Evolutionary conservation across 1,284 basidiomycete genomes (phyloP).

Genomic region (Cryptococcus sp.): DNA sequence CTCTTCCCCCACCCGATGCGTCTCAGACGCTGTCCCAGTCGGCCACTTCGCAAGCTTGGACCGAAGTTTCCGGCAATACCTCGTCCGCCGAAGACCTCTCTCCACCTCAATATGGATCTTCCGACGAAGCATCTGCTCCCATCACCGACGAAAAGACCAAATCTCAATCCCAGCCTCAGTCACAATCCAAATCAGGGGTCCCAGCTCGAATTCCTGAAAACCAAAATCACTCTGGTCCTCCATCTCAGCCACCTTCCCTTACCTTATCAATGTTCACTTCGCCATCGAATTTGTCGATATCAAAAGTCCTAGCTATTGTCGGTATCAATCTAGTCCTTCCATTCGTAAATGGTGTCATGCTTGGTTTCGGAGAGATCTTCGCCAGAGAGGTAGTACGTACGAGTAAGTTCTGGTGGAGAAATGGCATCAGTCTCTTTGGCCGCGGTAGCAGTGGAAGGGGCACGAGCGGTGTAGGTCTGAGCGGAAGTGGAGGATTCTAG

Average conservation of each 20-base stretch:
- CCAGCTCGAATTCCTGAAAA: background rate
- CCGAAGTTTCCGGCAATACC: slow-evolving; percentile 32
- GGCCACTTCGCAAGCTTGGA: slow-evolving; percentile 38
- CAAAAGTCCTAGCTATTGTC: slow-evolving; percentile 72
- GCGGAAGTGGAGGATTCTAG: slow-evolving; percentile 26
- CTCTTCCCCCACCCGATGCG: slow-evolving; percentile 16
- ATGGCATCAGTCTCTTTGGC: slow-evolving; percentile 28
- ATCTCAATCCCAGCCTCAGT: background rate
- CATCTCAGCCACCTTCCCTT: slow-evolving; percentile 50
- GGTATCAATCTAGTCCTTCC: slow-evolving; percentile 90
- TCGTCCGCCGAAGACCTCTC: slow-evolving; percentile 29
- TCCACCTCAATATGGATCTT: slow-evolving; percentile 14
- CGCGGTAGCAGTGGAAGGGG: slow-evolving; percentile 15
- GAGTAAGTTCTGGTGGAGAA: slow-evolving; percentile 53
- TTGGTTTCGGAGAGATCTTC: slow-evolving; percentile 96
- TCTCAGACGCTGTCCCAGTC: slow-evolving; percentile 31
- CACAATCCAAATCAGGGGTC: background rate
- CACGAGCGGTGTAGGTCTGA: slow-evolving; percentile 36
- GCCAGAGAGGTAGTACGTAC: slow-evolving; percentile 76
- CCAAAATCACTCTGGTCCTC: slow-evolving; percentile 7
- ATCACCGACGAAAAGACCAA: slow-evolving; percentile 6
- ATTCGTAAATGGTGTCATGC: slow-evolving; percentile 96
- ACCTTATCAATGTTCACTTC: slow-evolving; percentile 77
- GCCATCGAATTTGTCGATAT: slow-evolving; percentile 69
- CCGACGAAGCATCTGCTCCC: slow-evolving; percentile 5